Evolutionary conservation across 495 filamentous ascomycete species (phyloP), one percentile per base, ranked within the genome.

Genomic region (Pseudevernia furfuracea): DNA sequence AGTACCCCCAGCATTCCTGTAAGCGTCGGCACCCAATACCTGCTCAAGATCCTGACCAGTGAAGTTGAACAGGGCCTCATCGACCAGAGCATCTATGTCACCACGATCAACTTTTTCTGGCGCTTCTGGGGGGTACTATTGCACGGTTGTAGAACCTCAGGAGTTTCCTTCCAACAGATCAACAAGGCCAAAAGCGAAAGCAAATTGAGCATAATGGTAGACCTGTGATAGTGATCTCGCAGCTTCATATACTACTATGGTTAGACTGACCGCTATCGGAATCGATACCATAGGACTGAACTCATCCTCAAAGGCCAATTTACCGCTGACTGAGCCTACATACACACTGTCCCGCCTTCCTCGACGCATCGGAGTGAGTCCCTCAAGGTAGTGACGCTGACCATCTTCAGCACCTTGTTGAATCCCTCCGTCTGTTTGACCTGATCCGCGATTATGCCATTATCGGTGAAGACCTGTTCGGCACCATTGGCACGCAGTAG

Each of bases 71-170:
- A 68, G 66, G n/a, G 78, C 77, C 8, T 68, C 65, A 2, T 77
- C 74, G 4, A 87, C 76, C 25, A 86, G 72, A 4, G 86, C 74
- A 68, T 87, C 85, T 30, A 87, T 71, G 59, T 87, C 85, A 8
- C 84, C 84, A 61, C 80, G 74, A 58, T 77, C 75, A 0, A 57
- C 46, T 63, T 87, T 87, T 7, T 68, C 81, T 0, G 84, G 84
- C 7, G 77, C 81, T 60, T 81, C 79, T 44, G 82, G 76, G 4
- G 4, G 84, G 79, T 0, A 74, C 74, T 1, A 73, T 75, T 10
- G 81, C 82, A 23, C 68, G 71, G 0, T 71, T 48, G 62, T 80
- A 87, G 14, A 82, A 72, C 32, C 64, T 60, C 25, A 37, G 14
- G 21, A 44, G 19, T 44, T n/a, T 44, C 4, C 43, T 44, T 0